phyloP scores from a whole-genome alignment of 768 basidiomycete genomes.

The Tricholoma flavovirens region DNA sequence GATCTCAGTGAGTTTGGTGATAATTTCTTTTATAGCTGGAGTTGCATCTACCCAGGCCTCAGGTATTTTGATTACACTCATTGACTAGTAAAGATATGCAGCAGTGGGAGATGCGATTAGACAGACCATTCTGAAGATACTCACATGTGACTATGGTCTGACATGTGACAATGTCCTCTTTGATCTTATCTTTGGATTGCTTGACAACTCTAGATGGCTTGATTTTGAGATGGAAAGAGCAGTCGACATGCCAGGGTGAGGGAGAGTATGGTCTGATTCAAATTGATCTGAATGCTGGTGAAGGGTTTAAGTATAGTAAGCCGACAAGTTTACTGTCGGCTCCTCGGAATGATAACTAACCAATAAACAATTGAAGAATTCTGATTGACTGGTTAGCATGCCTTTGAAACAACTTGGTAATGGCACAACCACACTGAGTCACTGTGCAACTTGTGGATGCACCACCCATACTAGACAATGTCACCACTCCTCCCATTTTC shows the following conservation, averaged over 20 bases:
- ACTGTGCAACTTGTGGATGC: slow-evolving; percentile 1
- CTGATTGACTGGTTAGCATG: not conserved
- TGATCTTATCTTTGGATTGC: no score
- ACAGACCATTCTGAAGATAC: no score
- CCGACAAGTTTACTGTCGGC: not conserved
- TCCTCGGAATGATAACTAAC: not conserved
- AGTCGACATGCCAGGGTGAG: not conserved
- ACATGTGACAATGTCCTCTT: no score
- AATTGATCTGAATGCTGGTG: not conserved
- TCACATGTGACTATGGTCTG: no score
- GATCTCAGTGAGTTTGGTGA: no score
- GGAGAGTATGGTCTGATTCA: not conserved
- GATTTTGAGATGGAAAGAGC: not conserved
- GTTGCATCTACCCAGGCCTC: no score
- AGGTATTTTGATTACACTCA: no score
- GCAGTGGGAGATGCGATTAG: no score
- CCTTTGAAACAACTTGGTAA: not conserved
- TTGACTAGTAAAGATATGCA: no score
- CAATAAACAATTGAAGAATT: not conserved
- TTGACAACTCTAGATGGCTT: not conserved
- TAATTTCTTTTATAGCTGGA: no score
- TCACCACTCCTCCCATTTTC: not conserved
- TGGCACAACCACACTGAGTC: not conserved
- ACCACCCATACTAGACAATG: not conserved
- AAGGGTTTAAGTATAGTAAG: no score